These are phyloP conservation scores for Diaporthe helianthi DNA, from an alignment of 2,329 filamentous ascomycete genomes.

Conservation along the genomic window DNA sequence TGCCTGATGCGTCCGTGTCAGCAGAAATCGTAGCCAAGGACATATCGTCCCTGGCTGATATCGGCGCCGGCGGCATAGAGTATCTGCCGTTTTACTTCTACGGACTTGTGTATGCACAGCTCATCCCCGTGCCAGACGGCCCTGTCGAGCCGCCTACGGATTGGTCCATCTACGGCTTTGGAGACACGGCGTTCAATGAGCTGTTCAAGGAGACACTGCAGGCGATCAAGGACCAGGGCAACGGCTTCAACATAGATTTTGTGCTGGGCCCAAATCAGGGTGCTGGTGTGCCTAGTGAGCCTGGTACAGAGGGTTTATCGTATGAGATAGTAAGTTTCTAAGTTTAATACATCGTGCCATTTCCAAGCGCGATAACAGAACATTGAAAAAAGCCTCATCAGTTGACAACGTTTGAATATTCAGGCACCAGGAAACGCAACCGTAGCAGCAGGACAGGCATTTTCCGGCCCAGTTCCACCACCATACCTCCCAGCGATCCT, in stretches of 20 bases:
- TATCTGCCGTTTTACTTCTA: conserved; percentile 30
- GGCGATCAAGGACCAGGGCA: conserved; percentile 43
- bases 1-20: conserved; percentile 20
- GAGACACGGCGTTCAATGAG: conserved; percentile 41
- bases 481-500: conserved; percentile 21
- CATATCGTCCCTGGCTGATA: conserved; percentile 8
- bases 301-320: conserved; percentile 11
- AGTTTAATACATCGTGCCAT: conserved; percentile 43
- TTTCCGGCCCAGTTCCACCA: conserved; percentile 11
- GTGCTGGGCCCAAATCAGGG: conserved; percentile 55
- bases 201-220: conserved; percentile 37
- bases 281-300: conserved; percentile 46
- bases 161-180: conserved; percentile 43
- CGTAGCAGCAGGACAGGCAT: neutral
- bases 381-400: too few species aligned
- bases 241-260: conserved; percentile 52
- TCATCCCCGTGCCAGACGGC: neutral
- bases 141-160: conserved; percentile 22
- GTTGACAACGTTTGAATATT: too few species aligned
- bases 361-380: conserved; percentile 37
- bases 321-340: conserved; percentile 18
- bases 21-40: conserved; percentile 25
- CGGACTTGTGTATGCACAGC: conserved; percentile 3
- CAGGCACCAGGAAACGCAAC: conserved; percentile 25
- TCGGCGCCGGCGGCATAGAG: conserved; percentile 29